These are phyloP conservation scores for Diaporthe velutina DNA, from an alignment of 2,329 filamentous ascomycete genomes.

Conservation along the genomic window DNA sequence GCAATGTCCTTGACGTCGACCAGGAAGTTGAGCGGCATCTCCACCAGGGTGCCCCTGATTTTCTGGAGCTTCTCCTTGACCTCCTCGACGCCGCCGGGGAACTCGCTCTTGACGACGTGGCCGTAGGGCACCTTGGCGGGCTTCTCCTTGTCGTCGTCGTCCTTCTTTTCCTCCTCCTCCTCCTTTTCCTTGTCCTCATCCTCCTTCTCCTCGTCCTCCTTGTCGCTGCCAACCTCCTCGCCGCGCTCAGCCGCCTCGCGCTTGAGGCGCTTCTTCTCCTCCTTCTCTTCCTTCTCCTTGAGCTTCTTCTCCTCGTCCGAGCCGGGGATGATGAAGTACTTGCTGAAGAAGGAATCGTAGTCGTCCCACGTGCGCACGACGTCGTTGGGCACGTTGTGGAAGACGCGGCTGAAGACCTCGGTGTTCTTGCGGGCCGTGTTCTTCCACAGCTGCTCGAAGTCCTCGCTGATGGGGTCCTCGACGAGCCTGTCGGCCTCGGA, in stretches of 20 bases:
- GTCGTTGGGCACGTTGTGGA: conserved; percentile 83
- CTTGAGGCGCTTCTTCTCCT: conserved; percentile 48
- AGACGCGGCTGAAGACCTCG: conserved; percentile 82
- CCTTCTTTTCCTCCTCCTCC: conserved; percentile 57
- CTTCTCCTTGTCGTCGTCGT: conserved; percentile 57
- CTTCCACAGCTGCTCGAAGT: conserved; percentile 81
- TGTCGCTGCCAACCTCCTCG: neutral
- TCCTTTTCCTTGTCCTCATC: conserved; percentile 60
- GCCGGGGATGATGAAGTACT: conserved; percentile 73
- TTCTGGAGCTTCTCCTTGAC: conserved; percentile 77
- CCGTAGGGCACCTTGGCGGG: conserved; percentile 79
- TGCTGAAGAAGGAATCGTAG: conserved; percentile 78
- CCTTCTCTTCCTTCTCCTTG: conserved; percentile 57
- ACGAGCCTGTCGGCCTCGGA: conserved; percentile 77
- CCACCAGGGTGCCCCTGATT: conserved; percentile 79
- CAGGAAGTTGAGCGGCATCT: conserved; percentile 93
- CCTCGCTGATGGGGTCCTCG: conserved; percentile 76
- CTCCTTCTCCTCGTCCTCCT: conserved; percentile 60
- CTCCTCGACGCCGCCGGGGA: conserved; percentile 78
- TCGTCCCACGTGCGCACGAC: conserved; percentile 77
- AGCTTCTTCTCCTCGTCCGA: conserved; percentile 53
- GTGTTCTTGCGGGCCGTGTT: conserved; percentile 82
- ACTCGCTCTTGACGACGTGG: conserved; percentile 86
- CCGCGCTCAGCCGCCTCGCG: conserved; percentile 1
- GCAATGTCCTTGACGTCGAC: conserved; percentile 87